Evolutionary conservation across 768 basidiomycete species (phyloP), one percentile per base, ranked within the genome.

Genomic region (Lactarius vividus): DNA sequence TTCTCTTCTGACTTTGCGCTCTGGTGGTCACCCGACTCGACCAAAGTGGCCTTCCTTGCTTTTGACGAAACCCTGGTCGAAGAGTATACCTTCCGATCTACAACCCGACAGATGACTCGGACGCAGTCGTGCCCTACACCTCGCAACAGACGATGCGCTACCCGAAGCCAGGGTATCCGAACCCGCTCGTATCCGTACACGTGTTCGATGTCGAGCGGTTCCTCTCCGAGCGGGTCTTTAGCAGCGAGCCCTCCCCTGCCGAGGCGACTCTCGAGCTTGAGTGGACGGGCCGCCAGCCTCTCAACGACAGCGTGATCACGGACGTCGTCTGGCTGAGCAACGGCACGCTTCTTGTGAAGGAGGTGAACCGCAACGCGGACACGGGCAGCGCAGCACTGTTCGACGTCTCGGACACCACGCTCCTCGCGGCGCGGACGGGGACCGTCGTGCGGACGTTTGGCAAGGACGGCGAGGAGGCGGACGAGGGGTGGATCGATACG

Each of bases 401-500:
- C 71, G 82, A 92, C 69, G 74, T 87, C 72, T 72, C 61, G 31
- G 72, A 70, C 26, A 65, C 70, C 46, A 71, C 68, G 46, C 71
- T 67, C 1, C 72, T 71, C 8, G 73, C 61, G 13, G 70, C 69
- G 28, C 73, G 72, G 57, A 69, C 71, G 9, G 86, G 88, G 8
- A 73, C 70, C 55, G 85, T 93, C 16, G 90, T 94, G 9, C 80
- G 96, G 64, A 88, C 81, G 66, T 80, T 96, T 11, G 96, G 95
- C 4, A 83, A 85, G 73, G 73, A 87, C 40, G 96, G 93, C 7
- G 96, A 95, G 71, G 83, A 96, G 72, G 89, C 87, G 0, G 96
- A 97, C 72, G 86, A 86, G 42, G 97, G 97, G 1, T 99, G 97
- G 97, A 94, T 98, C 67, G 92, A 98, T 59, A 79, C 85, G 66